phyloP scores from a whole-genome alignment of 352 stramenopile species.

The Phytopythium montanum region DNA sequence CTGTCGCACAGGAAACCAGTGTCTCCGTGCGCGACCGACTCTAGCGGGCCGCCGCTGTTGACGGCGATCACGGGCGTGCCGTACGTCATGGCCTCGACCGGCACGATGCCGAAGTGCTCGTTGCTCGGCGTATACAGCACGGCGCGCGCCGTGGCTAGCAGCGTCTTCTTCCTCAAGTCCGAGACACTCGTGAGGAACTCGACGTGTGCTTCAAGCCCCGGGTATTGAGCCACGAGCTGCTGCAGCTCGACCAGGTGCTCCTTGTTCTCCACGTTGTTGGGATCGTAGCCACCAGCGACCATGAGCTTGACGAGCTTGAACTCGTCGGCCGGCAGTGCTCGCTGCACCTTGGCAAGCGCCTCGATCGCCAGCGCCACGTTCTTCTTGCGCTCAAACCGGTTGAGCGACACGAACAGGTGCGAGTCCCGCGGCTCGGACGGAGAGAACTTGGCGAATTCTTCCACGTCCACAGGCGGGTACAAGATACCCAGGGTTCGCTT shows the following conservation, averaged over 20 bases:
- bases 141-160: slow-evolving; percentile 83
- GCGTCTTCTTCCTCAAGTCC: slow-evolving; percentile 79
- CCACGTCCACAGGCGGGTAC: slow-evolving; percentile 93
- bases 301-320: slow-evolving; percentile 81
- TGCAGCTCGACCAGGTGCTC: slow-evolving; percentile 92
- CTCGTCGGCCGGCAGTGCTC: slow-evolving; percentile 25
- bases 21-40: slow-evolving; percentile 91
- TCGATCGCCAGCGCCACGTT: slow-evolving; percentile 91
- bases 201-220: slow-evolving; percentile 58
- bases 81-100: slow-evolving; percentile 97
- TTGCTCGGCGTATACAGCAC: slow-evolving; percentile 96
- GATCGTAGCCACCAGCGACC: slow-evolving; percentile 96
- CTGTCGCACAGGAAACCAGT: slow-evolving; percentile 82
- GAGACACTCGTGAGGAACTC: slow-evolving; percentile 89
- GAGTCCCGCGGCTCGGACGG: slow-evolving; percentile 33
- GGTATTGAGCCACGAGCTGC: slow-evolving; percentile 47
- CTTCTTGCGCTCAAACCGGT: slow-evolving; percentile 99
- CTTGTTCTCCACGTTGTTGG: slow-evolving; percentile 94
- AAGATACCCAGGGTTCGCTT: slow-evolving; percentile 84
- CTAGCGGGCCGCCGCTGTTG: slow-evolving; percentile 93
- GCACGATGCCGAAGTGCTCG: slow-evolving; percentile 99
- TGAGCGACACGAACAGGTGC: slow-evolving; percentile 93
- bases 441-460: slow-evolving; percentile 43
- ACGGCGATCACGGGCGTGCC: slow-evolving; percentile 94
- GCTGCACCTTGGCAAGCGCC: slow-evolving; percentile 61